Conservation (phyloP, 2,329 filamentous ascomycete genomes). For the Pseudogymnoascus sp. region DNA sequence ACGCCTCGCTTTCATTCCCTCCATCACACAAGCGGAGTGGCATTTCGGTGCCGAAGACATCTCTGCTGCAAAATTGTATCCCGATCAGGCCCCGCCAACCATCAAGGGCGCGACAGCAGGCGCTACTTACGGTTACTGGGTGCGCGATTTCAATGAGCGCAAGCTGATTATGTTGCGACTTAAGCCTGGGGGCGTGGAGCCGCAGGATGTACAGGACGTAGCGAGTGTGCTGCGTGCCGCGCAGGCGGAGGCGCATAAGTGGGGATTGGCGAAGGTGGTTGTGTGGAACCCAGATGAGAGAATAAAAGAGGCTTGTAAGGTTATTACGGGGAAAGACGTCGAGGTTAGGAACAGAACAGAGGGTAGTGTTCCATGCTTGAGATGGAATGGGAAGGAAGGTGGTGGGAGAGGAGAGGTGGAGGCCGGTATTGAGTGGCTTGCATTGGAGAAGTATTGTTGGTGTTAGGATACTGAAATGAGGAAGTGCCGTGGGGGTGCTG, state of each 20-base stretch:
- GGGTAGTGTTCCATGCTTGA: neutral
- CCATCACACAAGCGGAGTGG: constrained; percentile 23
- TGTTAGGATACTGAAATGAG: neutral
- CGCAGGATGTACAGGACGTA: constrained; percentile 20
- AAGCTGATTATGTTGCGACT: neutral
- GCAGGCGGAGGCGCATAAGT: constrained; percentile 27
- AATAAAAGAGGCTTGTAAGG: constrained; percentile 24
- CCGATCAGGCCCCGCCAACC: constrained; percentile 23
- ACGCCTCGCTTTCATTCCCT: constrained; percentile 19
- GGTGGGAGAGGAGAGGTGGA: neutral
- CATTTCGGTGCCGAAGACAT: neutral
- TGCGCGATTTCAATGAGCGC: neutral
- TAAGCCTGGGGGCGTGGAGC: neutral
- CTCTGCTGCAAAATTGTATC: neutral
- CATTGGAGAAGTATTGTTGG: neutral
- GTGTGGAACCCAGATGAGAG: constrained; percentile 32
- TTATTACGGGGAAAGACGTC: neutral
- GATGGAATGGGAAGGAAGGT: neutral
- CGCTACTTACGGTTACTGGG: neutral
- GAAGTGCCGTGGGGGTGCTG: neutral
- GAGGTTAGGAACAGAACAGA: neutral
- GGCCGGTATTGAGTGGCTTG: neutral
- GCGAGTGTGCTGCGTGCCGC: constrained; percentile 29
- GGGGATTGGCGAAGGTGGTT: constrained; percentile 29
- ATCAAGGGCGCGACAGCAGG: constrained; percentile 12